Percentiles rank a stretch among this genome's conserved stretches.
These are phyloP conservation scores for Misopates orontium DNA, from an alignment of 257 asterid species.

Conservation along the genomic window DNA sequence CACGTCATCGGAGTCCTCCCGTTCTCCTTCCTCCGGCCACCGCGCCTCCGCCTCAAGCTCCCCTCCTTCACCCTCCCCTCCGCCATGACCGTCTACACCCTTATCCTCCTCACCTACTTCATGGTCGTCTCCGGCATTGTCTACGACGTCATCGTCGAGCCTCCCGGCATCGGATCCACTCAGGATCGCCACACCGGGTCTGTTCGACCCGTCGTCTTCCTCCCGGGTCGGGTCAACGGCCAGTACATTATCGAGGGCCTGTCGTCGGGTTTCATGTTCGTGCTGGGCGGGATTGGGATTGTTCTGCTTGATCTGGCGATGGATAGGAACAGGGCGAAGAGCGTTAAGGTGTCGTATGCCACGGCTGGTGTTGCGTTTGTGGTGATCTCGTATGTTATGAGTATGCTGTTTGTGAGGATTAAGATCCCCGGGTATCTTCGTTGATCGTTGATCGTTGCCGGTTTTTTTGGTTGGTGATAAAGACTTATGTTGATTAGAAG, in stretches of 20 bases:
- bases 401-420: conserved; percentile 86
- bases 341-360: conserved; percentile 82
- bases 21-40: conserved; percentile 57
- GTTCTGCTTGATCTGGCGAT: conserved; percentile 80
- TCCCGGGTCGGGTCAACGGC: conserved; percentile 90
- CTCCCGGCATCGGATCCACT: conserved; percentile 93
- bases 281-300: conserved; percentile 88
- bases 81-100: conserved; percentile 84
- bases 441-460: conserved; percentile 35
- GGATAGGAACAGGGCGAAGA: conserved; percentile 77
- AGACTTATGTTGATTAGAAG: too few relatives aligned
- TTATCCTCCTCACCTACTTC: conserved; percentile 86
- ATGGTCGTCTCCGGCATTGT: conserved; percentile 95
- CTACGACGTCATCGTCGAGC: conserved; percentile 94
- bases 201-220: conserved; percentile 81
- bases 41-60: conserved; percentile 65
- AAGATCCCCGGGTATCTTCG: conserved; percentile 88
- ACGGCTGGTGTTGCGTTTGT: conserved; percentile 71
- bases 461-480: neutral
- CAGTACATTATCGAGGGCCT: conserved; percentile 93
- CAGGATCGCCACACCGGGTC: conserved; percentile 82
- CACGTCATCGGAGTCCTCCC: conserved; percentile 42
- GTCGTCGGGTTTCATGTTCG: conserved; percentile 93
- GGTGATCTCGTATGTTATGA: conserved; percentile 82
- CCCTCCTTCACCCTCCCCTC: conserved; percentile 85